Conservation (phyloP, 2,329 filamentous ascomycete species). For the Fusarium newnesense region DNA sequence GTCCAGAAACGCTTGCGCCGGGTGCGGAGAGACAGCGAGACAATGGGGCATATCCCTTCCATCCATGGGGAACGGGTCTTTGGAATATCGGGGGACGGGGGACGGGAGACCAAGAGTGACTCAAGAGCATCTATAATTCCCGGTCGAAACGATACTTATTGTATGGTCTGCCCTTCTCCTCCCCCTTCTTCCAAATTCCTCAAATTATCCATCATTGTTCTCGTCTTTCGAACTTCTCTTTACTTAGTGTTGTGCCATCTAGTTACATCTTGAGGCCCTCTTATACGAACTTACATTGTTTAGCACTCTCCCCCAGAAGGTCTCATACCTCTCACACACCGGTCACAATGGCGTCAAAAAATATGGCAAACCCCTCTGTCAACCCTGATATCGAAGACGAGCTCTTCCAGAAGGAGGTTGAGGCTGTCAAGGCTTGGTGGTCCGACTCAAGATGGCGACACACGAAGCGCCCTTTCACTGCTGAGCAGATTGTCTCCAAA, state of each 20-base stretch:
- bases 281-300: slow-evolving; percentile 11
- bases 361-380: slow-evolving; percentile 68
- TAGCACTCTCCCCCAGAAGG: not conserved
- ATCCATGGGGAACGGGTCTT: slow-evolving; percentile 29
- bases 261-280: slow-evolving; percentile 4
- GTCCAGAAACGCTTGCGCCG: slow-evolving; percentile 5
- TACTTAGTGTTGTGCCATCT: slow-evolving; percentile 4
- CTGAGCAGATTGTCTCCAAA: slow-evolving; percentile 97
- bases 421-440: slow-evolving; percentile 95
- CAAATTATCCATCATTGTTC: slow-evolving; percentile 7
- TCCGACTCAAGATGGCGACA: slow-evolving; percentile 88
- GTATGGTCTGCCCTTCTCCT: slow-evolving; percentile 27
- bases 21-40: slow-evolving; percentile 27
- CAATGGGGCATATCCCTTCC: slow-evolving; percentile 16
- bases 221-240: not conserved
- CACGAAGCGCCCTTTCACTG: slow-evolving; percentile 92
- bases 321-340: not conserved
- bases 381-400: slow-evolving; percentile 69
- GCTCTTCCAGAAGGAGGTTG: slow-evolving; percentile 83
- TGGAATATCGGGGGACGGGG: slow-evolving; percentile 27
- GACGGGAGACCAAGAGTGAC: slow-evolving; percentile 33
- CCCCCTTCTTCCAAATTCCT: not conserved
- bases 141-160: slow-evolving; percentile 41
- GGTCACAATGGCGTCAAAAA: slow-evolving; percentile 65
- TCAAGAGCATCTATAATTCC: slow-evolving; percentile 30